A percentile compares a stretch with the other conserved stretches of the same genome.
Evolutionary conservation across 1,139 yeast species (phyloP).

Genomic region (Diutina pseudorugosa): DNA sequence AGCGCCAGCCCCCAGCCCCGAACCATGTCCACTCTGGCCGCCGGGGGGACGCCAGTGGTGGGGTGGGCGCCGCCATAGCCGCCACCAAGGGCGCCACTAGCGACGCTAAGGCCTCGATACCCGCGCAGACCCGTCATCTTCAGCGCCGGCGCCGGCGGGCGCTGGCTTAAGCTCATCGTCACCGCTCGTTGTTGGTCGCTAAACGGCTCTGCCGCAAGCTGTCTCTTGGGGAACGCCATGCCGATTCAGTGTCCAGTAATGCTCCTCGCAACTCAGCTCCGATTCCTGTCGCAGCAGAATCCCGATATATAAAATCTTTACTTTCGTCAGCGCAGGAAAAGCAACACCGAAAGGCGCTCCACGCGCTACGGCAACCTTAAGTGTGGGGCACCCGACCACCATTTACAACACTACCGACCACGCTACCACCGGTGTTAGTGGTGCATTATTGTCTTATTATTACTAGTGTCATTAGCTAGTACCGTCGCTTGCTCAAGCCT

Average conservation of each 20-base stretch:
- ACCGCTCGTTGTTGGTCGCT: constrained; percentile 21
- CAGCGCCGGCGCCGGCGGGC: constrained; percentile 18
- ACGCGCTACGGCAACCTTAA: not conserved
- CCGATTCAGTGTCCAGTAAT: not conserved
- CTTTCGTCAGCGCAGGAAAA: not conserved
- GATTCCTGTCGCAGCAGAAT: not conserved
- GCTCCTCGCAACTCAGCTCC: not conserved
- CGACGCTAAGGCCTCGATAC: not conserved
- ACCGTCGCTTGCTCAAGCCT: no score
- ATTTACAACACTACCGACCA: no score
- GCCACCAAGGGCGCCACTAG: not conserved
- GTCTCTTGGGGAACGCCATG: constrained; percentile 14
- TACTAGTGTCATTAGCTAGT: no score
- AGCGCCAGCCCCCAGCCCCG: not conserved
- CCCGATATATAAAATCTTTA: not conserved
- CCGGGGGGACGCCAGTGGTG: not conserved
- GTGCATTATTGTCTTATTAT: no score
- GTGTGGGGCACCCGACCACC: not conserved
- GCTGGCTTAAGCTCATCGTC: constrained; percentile 19
- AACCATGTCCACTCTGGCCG: not conserved
- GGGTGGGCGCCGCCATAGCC: not conserved
- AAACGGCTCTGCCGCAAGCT: constrained; percentile 19
- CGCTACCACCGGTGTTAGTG: no score
- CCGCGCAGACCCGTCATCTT: constrained; percentile 8
- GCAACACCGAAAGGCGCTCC: not conserved